These are phyloP conservation scores for Nitzschia inconspicua DNA, from an alignment of 108 stramenopile species.

Conservation along the genomic window DNA sequence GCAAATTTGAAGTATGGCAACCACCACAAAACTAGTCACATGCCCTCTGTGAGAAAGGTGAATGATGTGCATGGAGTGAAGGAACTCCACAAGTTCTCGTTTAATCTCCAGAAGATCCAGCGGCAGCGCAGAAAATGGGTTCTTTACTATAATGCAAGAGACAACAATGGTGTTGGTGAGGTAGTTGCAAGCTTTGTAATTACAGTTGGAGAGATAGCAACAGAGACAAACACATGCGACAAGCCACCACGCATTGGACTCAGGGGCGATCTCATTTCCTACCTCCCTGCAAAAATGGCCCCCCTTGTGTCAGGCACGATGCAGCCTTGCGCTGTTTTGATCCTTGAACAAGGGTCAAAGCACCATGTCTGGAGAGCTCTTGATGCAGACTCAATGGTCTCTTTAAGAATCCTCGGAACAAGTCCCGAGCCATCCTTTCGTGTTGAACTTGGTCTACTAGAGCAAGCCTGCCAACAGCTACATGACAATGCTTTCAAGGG, in stretches of 20 bases:
- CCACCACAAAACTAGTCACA: not conserved
- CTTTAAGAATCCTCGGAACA: not conserved
- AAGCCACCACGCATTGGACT: too few relatives aligned
- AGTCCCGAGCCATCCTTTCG: slow-evolving; percentile 22
- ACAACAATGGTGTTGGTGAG: slow-evolving; percentile 38
- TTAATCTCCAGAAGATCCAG: slow-evolving; percentile 49
- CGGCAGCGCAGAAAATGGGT: slow-evolving; percentile 43
- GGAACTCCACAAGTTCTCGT: slow-evolving; percentile 28
- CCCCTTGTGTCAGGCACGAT: not conserved
- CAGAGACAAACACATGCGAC: too few relatives aligned
- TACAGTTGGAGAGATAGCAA: slow-evolving; percentile 45
- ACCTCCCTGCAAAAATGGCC: slow-evolving; percentile 33
- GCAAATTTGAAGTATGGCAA: slow-evolving; percentile 22
- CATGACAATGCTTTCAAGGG: not conserved
- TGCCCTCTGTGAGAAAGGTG: not conserved
- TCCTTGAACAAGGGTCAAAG: not conserved
- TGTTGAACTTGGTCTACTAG: slow-evolving; percentile 37
- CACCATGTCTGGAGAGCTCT: not conserved
- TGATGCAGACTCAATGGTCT: not conserved
- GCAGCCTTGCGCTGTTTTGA: not conserved
- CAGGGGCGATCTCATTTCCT: slow-evolving; percentile 43
- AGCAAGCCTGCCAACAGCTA: slow-evolving; percentile 28
- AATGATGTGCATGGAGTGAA: slow-evolving; percentile 35
- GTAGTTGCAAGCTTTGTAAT: slow-evolving; percentile 46
- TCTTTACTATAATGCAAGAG: slow-evolving; percentile 51